Percentiles rank a stretch among this genome's conserved stretches.
These are phyloP conservation scores for Suillus cothurnatus DNA, from an alignment of 768 basidiomycete species.

Conservation along the genomic window DNA sequence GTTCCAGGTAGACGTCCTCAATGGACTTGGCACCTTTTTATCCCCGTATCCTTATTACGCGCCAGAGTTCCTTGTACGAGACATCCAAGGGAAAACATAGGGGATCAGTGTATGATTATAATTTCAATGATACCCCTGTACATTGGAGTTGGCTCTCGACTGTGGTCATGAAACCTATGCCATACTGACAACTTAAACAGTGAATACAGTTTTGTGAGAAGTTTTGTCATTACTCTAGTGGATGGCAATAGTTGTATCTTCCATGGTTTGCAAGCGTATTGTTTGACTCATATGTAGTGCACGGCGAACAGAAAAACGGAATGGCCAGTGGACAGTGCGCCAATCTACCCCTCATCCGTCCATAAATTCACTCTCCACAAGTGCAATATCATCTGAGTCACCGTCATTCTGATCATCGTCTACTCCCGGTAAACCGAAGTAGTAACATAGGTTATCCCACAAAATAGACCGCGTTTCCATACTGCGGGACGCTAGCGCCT, in stretches of 20 bases:
- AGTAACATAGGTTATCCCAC: background rate
- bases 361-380: background rate
- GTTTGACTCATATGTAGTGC: background rate
- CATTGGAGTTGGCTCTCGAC: background rate
- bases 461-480: background rate
- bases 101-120: constrained; percentile 6
- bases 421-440: constrained; percentile 3
- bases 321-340: too few relatives aligned
- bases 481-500: background rate
- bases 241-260: background rate
- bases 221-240: background rate
- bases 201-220: background rate
- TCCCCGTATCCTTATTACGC: constrained; percentile 60
- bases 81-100: constrained; percentile 25
- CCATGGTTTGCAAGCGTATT: background rate
- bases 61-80: constrained; percentile 46
- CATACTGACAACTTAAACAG: background rate
- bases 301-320: background rate
- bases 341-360: background rate
- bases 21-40: constrained; percentile 63
- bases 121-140: background rate
- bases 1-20: constrained; percentile 77
- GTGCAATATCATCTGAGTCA: constrained; percentile 2
- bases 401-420: constrained; percentile 1
- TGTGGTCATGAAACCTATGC: background rate